These are phyloP conservation scores for Prunus mume DNA, from an alignment of 306 rosid genomes.

Conservation along the genomic window DNA sequence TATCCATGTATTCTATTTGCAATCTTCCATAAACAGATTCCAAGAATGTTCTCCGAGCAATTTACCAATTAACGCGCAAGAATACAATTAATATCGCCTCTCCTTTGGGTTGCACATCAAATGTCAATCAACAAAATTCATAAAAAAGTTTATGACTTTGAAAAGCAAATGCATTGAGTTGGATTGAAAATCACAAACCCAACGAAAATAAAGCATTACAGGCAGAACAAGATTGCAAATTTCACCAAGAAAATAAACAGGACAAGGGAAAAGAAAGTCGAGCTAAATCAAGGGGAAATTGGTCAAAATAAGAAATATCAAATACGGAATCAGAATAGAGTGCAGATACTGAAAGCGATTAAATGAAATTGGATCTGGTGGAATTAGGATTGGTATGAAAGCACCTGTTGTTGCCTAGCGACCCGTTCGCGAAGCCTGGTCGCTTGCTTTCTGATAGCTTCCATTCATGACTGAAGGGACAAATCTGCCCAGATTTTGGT, in stretches of 20 bases:
- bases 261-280: background rate
- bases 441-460: slow-evolving; percentile 95
- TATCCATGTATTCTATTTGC: background rate
- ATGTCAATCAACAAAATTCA: background rate
- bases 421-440: slow-evolving; percentile 95
- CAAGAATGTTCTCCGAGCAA: background rate
- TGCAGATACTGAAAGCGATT: slow-evolving; percentile 13
- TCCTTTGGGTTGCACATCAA: background rate
- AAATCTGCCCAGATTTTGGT: background rate
- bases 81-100: background rate
- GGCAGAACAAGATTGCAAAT: background rate
- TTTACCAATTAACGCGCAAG: background rate
- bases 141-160: background rate
- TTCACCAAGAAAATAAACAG: background rate
- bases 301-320: background rate
- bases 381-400: slow-evolving; percentile 19
- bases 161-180: background rate
- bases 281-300: background rate
- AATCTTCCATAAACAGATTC: background rate
- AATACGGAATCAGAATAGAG: background rate
- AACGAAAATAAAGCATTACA: background rate
- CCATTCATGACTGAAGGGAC: slow-evolving; percentile 49
- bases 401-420: slow-evolving; percentile 94
- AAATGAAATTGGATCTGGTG: slow-evolving; percentile 27
- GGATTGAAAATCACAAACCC: slow-evolving; percentile 4